Evolutionary conservation across 2,329 filamentous ascomycete genomes (phyloP).

Genomic region (Aspergillus alliaceus): DNA sequence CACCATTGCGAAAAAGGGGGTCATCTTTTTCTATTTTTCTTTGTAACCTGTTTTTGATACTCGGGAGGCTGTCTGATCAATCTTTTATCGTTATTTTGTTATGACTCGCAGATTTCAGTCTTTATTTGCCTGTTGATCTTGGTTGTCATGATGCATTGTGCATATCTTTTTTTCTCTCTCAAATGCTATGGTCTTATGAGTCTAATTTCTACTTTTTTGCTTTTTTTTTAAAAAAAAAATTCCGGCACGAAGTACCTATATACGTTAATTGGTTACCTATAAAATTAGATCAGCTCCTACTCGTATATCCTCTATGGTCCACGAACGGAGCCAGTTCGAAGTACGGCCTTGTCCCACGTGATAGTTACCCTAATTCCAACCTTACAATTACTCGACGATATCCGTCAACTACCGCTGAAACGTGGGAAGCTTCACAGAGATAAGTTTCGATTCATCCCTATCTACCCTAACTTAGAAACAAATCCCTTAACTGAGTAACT

Average conservation of each 20-base stretch:
- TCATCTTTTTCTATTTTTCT: slow-evolving; percentile 13
- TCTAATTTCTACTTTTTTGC: slow-evolving; percentile 12
- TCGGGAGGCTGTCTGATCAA: slow-evolving; percentile 45
- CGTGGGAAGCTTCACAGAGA: neutral
- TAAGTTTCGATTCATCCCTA: neutral
- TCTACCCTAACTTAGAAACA: neutral
- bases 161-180: slow-evolving; percentile 9
- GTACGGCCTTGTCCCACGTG: neutral
- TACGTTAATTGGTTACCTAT: neutral
- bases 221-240: slow-evolving; percentile 1
- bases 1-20: slow-evolving; percentile 15
- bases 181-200: slow-evolving; percentile 1
- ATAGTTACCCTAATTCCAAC: neutral
- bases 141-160: slow-evolving; percentile 10
- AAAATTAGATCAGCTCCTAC: neutral
- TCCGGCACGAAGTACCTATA: neutral
- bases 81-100: slow-evolving; percentile 11
- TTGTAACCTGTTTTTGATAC: slow-evolving; percentile 20
- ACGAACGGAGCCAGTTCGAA: neutral
- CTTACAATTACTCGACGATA: neutral
- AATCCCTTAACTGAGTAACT: slow-evolving; percentile 6
- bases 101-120: slow-evolving; percentile 12
- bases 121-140: slow-evolving; percentile 4
- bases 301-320: neutral
- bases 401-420: neutral